These are phyloP conservation scores for Arachis stenosperma DNA, from an alignment of 306 rosid species.

Conservation along the genomic window DNA sequence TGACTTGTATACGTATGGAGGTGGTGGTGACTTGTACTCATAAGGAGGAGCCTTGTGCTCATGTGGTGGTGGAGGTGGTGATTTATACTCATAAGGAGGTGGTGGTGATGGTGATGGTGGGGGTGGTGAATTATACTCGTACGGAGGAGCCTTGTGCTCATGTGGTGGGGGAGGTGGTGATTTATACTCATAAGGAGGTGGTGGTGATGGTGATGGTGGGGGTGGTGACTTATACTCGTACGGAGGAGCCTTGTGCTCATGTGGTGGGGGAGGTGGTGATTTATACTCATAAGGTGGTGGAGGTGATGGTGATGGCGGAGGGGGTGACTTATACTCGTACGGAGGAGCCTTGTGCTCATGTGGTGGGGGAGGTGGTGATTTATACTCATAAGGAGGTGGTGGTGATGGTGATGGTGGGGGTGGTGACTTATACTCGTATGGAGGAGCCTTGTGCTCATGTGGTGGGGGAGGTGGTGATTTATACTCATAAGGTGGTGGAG, in stretches of 20 bases:
- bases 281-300: conserved; percentile 28
- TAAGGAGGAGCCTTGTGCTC: conserved; percentile 2
- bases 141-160: conserved; percentile 38
- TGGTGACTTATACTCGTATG: conserved; percentile 40
- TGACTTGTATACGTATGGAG: conserved; percentile 22
- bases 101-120: conserved; percentile 23
- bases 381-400: conserved; percentile 27
- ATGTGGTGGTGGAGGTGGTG: conserved; percentile 46
- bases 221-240: conserved; percentile 43
- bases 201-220: conserved; percentile 16
- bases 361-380: conserved; percentile 46
- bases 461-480: conserved; percentile 37
- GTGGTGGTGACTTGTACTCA: conserved; percentile 44
- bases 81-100: conserved; percentile 26
- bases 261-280: conserved; percentile 46
- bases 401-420: conserved; percentile 23
- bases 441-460: conserved; percentile 35
- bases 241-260: conserved; percentile 35
- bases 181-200: conserved; percentile 24
- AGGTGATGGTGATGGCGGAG: conserved; percentile 21
- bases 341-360: conserved; percentile 37
- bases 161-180: conserved; percentile 47
- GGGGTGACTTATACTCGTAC: conserved; percentile 40
- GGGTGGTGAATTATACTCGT: conserved; percentile 40
- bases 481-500: conserved; percentile 45